Percentiles rank a stretch among this genome's conserved stretches.
Evolutionary conservation across 768 basidiomycete genomes (phyloP).

Genomic region (Sporobolomyces pararoseus): DNA sequence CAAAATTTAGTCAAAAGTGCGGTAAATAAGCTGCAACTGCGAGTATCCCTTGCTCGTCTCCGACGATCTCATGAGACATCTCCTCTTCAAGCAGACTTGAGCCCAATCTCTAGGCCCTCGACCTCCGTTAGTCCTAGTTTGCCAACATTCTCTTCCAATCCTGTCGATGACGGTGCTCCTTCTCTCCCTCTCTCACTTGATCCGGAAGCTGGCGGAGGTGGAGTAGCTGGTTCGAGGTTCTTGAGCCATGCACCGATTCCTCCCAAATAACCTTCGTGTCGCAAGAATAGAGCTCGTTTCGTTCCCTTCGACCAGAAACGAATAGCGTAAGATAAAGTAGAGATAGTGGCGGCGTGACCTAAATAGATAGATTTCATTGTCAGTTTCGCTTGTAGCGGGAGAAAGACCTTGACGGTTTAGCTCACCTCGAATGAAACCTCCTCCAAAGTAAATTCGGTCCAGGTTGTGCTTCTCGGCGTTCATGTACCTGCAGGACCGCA

Average conservation of each 20-base stretch:
- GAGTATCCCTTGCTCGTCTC: no score
- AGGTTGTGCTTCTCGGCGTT: slow-evolving; percentile 98
- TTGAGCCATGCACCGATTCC: slow-evolving; percentile 97
- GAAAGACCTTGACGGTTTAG: slow-evolving; percentile 13
- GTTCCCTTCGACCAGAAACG: slow-evolving; percentile 99
- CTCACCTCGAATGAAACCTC: slow-evolving; percentile 94
- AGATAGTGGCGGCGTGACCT: slow-evolving; percentile 93
- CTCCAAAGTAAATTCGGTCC: slow-evolving; percentile 97
- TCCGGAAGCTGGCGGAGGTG: neutral
- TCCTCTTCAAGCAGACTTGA: neutral
- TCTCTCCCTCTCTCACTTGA: slow-evolving; percentile 1
- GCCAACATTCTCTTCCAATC: neutral
- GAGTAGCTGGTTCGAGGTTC: slow-evolving; percentile 63
- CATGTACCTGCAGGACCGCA: slow-evolving; percentile 68
- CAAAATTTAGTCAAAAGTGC: no score
- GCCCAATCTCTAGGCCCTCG: neutral
- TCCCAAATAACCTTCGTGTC: slow-evolving; percentile 96
- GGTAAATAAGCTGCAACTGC: no score
- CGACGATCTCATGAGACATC: no score
- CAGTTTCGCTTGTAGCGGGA: slow-evolving; percentile 46
- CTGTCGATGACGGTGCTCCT: neutral
- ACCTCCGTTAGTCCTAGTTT: neutral
- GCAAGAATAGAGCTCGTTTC: slow-evolving; percentile 89
- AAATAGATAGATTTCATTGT: neutral
- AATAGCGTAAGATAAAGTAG: slow-evolving; percentile 96